Base-by-base conservation (phyloP, 345 rosid genomes). In the Noccaea bulbosa region DNA sequence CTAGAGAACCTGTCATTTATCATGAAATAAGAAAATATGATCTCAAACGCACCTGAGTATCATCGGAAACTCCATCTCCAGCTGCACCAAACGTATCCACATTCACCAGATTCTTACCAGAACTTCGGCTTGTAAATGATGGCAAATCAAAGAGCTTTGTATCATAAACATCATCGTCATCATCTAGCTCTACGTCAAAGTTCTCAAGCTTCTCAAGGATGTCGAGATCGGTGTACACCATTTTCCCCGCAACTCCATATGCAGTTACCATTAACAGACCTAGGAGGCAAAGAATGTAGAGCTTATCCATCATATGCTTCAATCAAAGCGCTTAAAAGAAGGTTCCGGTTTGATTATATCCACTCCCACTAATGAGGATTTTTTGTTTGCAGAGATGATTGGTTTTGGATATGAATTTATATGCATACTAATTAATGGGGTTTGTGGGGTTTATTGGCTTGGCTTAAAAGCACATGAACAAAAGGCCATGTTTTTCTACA, bases 41-140 rank as follows among this genome's bases (percentile, higher is more conserved):
- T 57, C 48, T 9, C 61, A 71, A 58, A 73, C 65, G 50, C 49
- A 95, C 99, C 99, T 88, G 76, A 32, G 98, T 90, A 74, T 95
- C 98, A 82, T 95, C 99, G 62, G 94, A 81, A 78, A 88, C 80
- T 59, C 97, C 99, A 86, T 95, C 87, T 77, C 97, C 99, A 72
- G 45, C 88, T 43, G 99, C 96, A 69, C 90, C 96, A 58, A 95
- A 95, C 82, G 93, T 85, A 74, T 95, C 96, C 41, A 95, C 98
- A 74, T 90, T 92, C 69, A 95, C 96, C 64, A 90, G 80, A 77
- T 80, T 90, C 81, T 82, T 86, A 72, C 84, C 67, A 45, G 90
- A 88, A 15, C 63, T 80, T 40, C 81, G 86, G 75, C 86, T 84
- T 58, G 80, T 81, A 84, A 86, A 86, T 6, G 81, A 80, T 3